Evolutionary conservation across 441 rosid species (phyloP).

Genomic region (Oxalis stricta): DNA sequence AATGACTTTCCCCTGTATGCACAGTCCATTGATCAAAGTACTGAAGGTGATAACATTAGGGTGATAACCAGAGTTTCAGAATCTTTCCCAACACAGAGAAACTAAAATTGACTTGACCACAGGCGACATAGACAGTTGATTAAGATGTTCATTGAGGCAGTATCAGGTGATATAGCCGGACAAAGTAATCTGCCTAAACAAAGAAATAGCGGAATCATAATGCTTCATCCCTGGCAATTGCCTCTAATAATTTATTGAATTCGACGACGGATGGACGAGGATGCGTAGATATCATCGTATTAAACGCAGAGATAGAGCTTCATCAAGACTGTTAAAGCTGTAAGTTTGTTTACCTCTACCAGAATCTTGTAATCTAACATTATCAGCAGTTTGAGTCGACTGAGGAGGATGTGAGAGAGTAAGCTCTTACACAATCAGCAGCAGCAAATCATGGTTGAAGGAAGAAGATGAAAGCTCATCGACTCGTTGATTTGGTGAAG

Average conservation of each 20-base stretch:
- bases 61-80: slow-evolving; percentile 4
- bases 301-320: slow-evolving; percentile 7
- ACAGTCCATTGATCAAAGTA: not conserved
- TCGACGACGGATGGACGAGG: slow-evolving; percentile 1
- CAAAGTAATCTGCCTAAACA: slow-evolving; percentile 2
- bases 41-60: slow-evolving; percentile 5
- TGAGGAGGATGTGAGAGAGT: too few relatives aligned
- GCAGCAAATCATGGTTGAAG: too few relatives aligned
- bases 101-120: not conserved
- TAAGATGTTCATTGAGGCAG: slow-evolving; percentile 2
- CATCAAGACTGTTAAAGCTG: slow-evolving; percentile 2
- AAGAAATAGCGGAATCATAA: slow-evolving; percentile 1
- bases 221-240: slow-evolving; percentile 1
- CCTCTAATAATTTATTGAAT: slow-evolving; percentile 2
- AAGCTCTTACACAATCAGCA: too few relatives aligned
- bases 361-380: too few relatives aligned
- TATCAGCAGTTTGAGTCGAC: too few relatives aligned
- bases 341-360: too few relatives aligned
- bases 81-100: slow-evolving; percentile 8
- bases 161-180: slow-evolving; percentile 4
- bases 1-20: not conserved
- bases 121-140: slow-evolving; percentile 4
- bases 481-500: too few relatives aligned
- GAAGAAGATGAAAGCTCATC: too few relatives aligned
- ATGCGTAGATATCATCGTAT: not conserved